phyloP scores from a whole-genome alignment of 148 eudicot species.

The Polygonum maritimum region DNA sequence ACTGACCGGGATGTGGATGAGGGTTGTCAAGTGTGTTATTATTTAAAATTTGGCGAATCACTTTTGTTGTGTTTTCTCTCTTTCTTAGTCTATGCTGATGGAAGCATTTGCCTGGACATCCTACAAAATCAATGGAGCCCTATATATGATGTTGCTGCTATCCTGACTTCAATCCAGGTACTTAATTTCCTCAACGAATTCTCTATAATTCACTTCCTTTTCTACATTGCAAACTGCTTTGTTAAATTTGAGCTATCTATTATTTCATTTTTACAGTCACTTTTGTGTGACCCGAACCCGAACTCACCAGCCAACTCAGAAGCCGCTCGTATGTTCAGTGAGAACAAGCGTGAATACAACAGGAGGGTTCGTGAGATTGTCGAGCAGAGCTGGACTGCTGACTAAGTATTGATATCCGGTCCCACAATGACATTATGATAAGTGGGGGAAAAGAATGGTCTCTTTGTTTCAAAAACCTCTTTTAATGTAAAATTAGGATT shows the following conservation, averaged over 20 bases:
- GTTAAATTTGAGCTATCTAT: not conserved
- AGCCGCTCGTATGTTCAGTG: conserved; percentile 69
- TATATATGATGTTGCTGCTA: conserved; percentile 62
- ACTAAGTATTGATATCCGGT: conserved; percentile 15
- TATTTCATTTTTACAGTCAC: conserved; percentile 28
- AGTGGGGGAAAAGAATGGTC: not conserved
- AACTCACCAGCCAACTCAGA: conserved; percentile 77
- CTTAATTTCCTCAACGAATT: not conserved
- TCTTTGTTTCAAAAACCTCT: not conserved
- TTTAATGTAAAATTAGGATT: not conserved
- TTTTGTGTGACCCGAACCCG: conserved; percentile 67
- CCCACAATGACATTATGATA: conserved; percentile 3
- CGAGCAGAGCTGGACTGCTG: conserved; percentile 62
- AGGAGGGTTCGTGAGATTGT: conserved; percentile 52
- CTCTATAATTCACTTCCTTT: not conserved
- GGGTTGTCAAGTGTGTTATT: no score
- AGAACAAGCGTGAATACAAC: conserved; percentile 68
- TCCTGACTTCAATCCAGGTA: conserved; percentile 61
- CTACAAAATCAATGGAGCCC: conserved; percentile 72
- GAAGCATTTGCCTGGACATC: conserved; percentile 62
- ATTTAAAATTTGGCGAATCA: not conserved
- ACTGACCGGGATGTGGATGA: no score
- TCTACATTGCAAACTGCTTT: not conserved
- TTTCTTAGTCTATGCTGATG: conserved; percentile 50
- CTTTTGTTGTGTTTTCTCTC: not conserved